Evolutionary conservation across 106 monocot genomes (phyloP).

Genomic region (Vanilla planifolia): DNA sequence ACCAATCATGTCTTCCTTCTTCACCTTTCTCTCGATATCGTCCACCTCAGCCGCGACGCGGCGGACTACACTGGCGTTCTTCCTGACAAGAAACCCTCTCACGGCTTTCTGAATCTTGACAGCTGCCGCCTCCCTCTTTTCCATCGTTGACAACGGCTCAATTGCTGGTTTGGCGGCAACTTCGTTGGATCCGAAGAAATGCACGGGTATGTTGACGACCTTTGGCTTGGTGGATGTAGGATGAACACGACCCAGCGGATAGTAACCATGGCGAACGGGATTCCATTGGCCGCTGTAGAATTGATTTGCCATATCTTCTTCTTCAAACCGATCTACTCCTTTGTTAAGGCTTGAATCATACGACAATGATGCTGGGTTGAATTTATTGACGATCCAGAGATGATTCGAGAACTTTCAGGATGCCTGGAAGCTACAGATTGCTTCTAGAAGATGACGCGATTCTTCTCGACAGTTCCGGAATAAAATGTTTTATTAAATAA

Average conservation of each 20-base stretch:
- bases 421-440: too few relatives aligned
- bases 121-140: slow-evolving; percentile 20
- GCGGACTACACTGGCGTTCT: slow-evolving; percentile 20
- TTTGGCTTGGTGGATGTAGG: slow-evolving; percentile 17
- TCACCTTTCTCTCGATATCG: slow-evolving; percentile 24
- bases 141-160: not conserved
- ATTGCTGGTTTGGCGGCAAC: not conserved
- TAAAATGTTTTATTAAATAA: too few relatives aligned
- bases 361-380: too few relatives aligned
- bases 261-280: slow-evolving; percentile 5
- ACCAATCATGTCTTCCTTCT: slow-evolving; percentile 27
- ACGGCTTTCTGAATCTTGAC: slow-evolving; percentile 46
- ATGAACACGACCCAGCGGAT: not conserved
- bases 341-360: too few relatives aligned
- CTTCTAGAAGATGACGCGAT: too few relatives aligned
- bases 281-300: not conserved
- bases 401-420: too few relatives aligned
- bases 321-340: too few relatives aligned
- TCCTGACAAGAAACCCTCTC: slow-evolving; percentile 62
- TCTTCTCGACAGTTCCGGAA: too few relatives aligned
- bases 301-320: slow-evolving; percentile 1
- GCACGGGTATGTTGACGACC: slow-evolving; percentile 52
- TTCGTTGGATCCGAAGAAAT: slow-evolving; percentile 29
- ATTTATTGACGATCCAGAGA: too few relatives aligned
- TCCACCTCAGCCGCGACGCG: slow-evolving; percentile 24